Evolutionary conservation across 192 early-diverging fungal genomes (phyloP).

Genomic region (Linnemannia elongata): DNA sequence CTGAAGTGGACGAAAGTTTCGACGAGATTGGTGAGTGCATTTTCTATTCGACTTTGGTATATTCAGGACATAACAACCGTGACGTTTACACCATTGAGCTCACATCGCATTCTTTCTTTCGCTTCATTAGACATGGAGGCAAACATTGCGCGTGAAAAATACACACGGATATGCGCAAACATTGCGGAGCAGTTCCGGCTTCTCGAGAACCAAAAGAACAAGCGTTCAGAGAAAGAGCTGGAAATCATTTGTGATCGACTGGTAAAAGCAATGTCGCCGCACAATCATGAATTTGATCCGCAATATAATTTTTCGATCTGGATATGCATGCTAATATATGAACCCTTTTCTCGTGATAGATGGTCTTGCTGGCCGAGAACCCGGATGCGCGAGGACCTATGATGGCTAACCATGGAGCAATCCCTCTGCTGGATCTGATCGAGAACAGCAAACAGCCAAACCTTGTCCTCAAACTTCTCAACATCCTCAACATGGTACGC

Average conservation of each 20-base stretch:
- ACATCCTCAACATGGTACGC: constrained; percentile 58
- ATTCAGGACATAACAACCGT: not conserved
- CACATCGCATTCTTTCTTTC: not conserved
- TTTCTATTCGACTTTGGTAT: not conserved
- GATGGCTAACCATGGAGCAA: constrained; percentile 62
- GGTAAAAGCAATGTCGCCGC: not conserved
- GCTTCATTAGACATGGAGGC: constrained; percentile 57
- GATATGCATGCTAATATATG: not conserved
- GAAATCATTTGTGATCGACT: constrained; percentile 46
- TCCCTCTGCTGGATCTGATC: constrained; percentile 61
- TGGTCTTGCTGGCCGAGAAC: constrained; percentile 50
- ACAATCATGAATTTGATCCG: not conserved
- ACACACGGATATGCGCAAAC: constrained; percentile 45
- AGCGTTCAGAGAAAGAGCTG: constrained; percentile 29
- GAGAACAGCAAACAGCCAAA: constrained; percentile 52
- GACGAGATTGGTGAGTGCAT: constrained; percentile 59
- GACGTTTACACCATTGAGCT: not conserved
- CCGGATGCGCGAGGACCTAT: constrained; percentile 60
- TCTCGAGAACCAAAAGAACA: constrained; percentile 45
- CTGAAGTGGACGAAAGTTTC: constrained; percentile 63
- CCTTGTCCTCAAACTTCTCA: constrained; percentile 43
- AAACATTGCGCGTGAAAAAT: constrained; percentile 61
- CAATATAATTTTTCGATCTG: not conserved
- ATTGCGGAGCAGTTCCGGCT: constrained; percentile 50
- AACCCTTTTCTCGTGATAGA: constrained; percentile 12